Conservation (phyloP, 139 green algal genomes). For the Pseudopediastrum boryanum region DNA sequence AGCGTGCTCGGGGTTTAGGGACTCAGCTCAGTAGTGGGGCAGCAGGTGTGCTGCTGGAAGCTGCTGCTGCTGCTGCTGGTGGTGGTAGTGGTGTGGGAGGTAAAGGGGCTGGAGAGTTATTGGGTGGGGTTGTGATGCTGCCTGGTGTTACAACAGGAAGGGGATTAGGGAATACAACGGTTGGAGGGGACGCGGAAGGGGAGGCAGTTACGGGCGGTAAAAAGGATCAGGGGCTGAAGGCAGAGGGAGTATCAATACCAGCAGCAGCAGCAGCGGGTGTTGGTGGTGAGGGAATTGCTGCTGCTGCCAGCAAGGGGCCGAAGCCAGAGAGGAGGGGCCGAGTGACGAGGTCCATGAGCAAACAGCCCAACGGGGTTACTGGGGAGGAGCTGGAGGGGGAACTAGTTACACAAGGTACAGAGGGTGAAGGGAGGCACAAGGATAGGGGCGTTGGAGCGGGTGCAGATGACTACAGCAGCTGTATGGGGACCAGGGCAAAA, state of each 20-base stretch:
- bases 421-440: no score
- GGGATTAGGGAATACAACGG: not conserved
- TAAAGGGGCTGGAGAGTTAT: not conserved
- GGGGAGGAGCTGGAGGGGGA: not conserved
- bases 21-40: not conserved
- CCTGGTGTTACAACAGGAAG: conserved; percentile 4
- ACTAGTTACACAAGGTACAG: no score
- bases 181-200: not conserved
- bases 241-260: not conserved
- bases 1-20: not conserved
- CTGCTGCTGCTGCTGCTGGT: not conserved
- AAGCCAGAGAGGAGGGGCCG: not conserved
- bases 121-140: not conserved
- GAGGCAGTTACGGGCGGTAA: not conserved
- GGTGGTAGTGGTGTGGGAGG: not conserved
- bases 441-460: no score
- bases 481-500: no score
- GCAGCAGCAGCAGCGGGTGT: not conserved
- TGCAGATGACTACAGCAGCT: conserved; percentile 17
- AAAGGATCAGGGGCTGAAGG: not conserved
- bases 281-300: not conserved
- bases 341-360: not conserved
- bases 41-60: not conserved
- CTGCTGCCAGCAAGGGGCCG: not conserved
- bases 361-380: conserved; percentile 2